Conservation (phyloP, 306 rosid genomes). For the Castanea crenata region DNA sequence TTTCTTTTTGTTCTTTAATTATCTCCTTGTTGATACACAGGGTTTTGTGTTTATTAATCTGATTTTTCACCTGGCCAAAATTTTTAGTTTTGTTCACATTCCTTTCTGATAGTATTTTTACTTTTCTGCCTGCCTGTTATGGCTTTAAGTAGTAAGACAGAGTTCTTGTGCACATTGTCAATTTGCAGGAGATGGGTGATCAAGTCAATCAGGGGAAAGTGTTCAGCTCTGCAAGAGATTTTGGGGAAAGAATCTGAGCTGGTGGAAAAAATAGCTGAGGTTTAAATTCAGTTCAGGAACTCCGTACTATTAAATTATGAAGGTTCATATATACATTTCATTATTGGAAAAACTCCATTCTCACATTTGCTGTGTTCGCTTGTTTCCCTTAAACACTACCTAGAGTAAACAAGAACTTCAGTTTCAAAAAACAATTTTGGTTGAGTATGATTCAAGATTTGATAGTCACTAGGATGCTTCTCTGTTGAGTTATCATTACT, state of each 20-base stretch:
- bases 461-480: too few species aligned
- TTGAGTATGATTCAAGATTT: too few species aligned
- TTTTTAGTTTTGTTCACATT: neutral
- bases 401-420: constrained; percentile 5
- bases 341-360: constrained; percentile 10
- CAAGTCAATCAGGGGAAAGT: constrained; percentile 66
- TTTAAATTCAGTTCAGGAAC: constrained; percentile 50
- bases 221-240: constrained; percentile 60
- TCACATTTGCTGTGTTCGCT: neutral
- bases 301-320: constrained; percentile 37
- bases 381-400: neutral
- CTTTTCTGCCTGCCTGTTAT: neutral
- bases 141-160: constrained; percentile 6
- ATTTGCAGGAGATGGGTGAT: constrained; percentile 86
- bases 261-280: constrained; percentile 96
- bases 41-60: neutral
- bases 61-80: neutral
- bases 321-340: constrained; percentile 26
- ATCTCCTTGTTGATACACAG: neutral
- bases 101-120: too few species aligned
- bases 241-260: constrained; percentile 85
- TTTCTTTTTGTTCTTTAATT: neutral
- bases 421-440: neutral
- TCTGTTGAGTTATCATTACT: too few species aligned
- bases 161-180: constrained; percentile 31